phyloP scores from a whole-genome alignment of 164 flowering plant genomes.

The Berberis thunbergii region DNA sequence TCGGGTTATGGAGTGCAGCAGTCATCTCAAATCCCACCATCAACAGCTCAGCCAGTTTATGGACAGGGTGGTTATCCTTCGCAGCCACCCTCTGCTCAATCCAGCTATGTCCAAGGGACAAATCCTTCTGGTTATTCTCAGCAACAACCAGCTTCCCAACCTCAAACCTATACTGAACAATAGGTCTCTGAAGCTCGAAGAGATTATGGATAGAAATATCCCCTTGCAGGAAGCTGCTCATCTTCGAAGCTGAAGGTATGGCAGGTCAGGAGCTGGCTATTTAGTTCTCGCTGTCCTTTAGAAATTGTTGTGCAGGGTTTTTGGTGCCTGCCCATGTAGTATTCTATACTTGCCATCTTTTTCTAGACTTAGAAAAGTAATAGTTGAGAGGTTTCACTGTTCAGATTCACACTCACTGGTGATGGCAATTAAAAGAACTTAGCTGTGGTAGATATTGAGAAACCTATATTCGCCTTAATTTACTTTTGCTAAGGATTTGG shows the following conservation, averaged over 20 bases:
- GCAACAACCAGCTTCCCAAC: constrained; percentile 12
- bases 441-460: too few species aligned
- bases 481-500: too few species aligned
- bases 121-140: constrained; percentile 3
- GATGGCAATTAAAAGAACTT: too few species aligned
- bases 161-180: constrained; percentile 10
- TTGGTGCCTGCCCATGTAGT: background rate
- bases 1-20: constrained; percentile 13
- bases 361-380: too few species aligned
- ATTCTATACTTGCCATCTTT: too few species aligned
- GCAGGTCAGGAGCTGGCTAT: background rate
- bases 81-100: constrained; percentile 14
- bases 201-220: constrained; percentile 13
- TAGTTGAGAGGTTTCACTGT: too few species aligned
- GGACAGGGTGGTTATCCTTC: constrained; percentile 23
- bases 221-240: constrained; percentile 14
- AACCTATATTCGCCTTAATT: too few species aligned
- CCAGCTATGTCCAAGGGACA: constrained; percentile 14
- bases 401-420: too few species aligned
- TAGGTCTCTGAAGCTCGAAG: constrained; percentile 17
- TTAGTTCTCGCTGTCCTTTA: background rate
- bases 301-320: background rate
- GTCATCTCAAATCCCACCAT: constrained; percentile 1
- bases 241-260: constrained; percentile 17
- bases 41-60: constrained; percentile 14